Evolutionary conservation across 1,139 yeast genomes (phyloP).

Genomic region (Suhomyces bokatorum): DNA sequence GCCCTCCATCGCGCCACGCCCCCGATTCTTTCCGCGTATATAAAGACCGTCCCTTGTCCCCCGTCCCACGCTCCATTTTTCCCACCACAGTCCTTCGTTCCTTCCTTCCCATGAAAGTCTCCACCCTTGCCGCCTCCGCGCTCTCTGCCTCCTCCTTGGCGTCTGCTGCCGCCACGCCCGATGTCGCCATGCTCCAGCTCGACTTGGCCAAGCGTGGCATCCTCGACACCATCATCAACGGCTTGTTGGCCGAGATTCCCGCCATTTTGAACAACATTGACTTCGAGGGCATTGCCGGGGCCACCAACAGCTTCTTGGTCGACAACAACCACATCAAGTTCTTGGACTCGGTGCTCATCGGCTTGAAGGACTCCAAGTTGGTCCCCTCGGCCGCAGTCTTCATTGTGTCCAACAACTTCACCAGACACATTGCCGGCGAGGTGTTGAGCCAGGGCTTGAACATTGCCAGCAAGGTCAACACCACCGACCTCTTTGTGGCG

Average conservation of each 20-base stretch:
- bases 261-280: slow-evolving; percentile 23
- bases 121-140: slow-evolving; percentile 20
- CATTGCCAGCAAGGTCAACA: slow-evolving; percentile 22
- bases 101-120: slow-evolving; percentile 25
- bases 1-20: neutral
- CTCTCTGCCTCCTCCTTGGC: slow-evolving; percentile 19
- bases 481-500: slow-evolving; percentile 34
- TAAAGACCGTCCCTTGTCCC: neutral
- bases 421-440: slow-evolving; percentile 23
- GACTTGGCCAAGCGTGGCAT: slow-evolving; percentile 28
- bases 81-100: slow-evolving; percentile 10
- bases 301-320: slow-evolving; percentile 28
- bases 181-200: slow-evolving; percentile 10
- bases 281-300: slow-evolving; percentile 35
- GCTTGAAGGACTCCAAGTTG: slow-evolving; percentile 27
- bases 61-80: neutral
- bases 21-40: neutral
- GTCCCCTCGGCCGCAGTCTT: slow-evolving; percentile 29
- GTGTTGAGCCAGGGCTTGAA: slow-evolving; percentile 22
- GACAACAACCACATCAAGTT: slow-evolving; percentile 24
- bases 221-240: slow-evolving; percentile 9
- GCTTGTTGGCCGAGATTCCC: slow-evolving; percentile 19
- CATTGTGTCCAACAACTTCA: slow-evolving; percentile 28
- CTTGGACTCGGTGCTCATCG: slow-evolving; percentile 29
- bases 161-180: slow-evolving; percentile 12